These are phyloP conservation scores for Fusarium siculi DNA, from an alignment of 2,329 filamentous ascomycete species.

Conservation along the genomic window DNA sequence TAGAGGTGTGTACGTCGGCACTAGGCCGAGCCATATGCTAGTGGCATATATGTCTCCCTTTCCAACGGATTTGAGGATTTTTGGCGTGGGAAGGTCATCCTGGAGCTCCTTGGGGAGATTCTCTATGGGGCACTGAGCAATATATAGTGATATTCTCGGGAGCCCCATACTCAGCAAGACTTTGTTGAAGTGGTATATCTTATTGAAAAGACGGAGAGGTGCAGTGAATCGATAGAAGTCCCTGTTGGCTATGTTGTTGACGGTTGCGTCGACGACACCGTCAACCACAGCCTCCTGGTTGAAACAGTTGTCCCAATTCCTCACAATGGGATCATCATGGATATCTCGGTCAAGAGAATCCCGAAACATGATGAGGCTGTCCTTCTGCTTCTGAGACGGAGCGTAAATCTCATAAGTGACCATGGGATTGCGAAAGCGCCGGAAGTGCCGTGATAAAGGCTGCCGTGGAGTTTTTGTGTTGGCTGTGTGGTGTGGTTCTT, in stretches of 20 bases:
- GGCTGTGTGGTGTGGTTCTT: slow-evolving; percentile 10
- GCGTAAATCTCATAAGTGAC: slow-evolving; percentile 56
- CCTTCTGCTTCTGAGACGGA: slow-evolving; percentile 24
- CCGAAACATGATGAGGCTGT: slow-evolving; percentile 42
- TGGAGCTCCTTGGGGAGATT: slow-evolving; percentile 73
- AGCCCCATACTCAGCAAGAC: slow-evolving; percentile 15
- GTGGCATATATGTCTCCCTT: slow-evolving; percentile 88
- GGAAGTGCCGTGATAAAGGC: slow-evolving; percentile 45
- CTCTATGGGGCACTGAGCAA: slow-evolving; percentile 81
- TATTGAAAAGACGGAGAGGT: slow-evolving; percentile 72
- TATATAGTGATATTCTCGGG: slow-evolving; percentile 70
- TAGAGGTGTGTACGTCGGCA: slow-evolving; percentile 88
- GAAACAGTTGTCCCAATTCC: slow-evolving; percentile 46
- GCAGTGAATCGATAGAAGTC: slow-evolving; percentile 68
- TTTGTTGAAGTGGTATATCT: slow-evolving; percentile 62
- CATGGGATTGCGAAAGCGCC: slow-evolving; percentile 43
- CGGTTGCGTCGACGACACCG: neutral
- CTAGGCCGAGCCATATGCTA: slow-evolving; percentile 87
- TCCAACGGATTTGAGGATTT: slow-evolving; percentile 69
- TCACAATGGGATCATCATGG: slow-evolving; percentile 47
- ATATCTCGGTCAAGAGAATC: slow-evolving; percentile 42
- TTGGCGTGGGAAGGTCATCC: slow-evolving; percentile 74
- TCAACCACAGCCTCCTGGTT: neutral
- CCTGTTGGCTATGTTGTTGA: slow-evolving; percentile 26
- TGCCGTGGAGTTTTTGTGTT: neutral